Conservation (phyloP, 164 flowering plant species). For the Nymphaea colorata region DNA sequence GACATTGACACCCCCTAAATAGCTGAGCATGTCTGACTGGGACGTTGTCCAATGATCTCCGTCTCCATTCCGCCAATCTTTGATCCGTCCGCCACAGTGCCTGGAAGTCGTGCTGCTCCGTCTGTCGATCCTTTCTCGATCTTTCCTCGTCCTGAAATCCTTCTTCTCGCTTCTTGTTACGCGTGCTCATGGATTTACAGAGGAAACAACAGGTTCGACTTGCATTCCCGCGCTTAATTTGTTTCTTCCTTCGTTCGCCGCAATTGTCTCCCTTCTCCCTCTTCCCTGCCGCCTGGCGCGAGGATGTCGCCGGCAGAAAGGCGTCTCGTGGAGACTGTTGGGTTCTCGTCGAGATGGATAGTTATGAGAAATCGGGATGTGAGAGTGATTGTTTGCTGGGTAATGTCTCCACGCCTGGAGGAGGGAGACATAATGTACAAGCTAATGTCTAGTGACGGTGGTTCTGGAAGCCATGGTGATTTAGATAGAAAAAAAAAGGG, state of each 20-base stretch:
- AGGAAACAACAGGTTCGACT: slow-evolving; percentile 1
- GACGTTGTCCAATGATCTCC: too few species aligned
- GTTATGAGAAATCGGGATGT: too few species aligned
- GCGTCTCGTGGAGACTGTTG: not conserved
- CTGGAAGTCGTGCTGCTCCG: not conserved
- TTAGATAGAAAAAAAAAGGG: not conserved
- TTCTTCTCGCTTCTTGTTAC: not conserved
- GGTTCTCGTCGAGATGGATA: not conserved
- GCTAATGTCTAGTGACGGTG: not conserved
- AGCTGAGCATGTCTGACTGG: too few species aligned
- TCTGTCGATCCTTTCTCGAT: not conserved
- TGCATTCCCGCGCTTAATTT: not conserved
- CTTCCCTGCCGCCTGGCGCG: not conserved
- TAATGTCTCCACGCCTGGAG: too few species aligned
- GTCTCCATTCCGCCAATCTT: too few species aligned
- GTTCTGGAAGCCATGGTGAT: not conserved
- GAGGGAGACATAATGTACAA: too few species aligned
- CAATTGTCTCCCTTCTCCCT: not conserved
- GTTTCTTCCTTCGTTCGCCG: not conserved
- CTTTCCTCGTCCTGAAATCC: not conserved
- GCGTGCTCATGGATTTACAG: not conserved
- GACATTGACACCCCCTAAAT: too few species aligned
- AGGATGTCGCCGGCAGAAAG: not conserved
- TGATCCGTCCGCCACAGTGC: too few species aligned
- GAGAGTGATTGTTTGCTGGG: too few species aligned